Evolutionary conservation across 129 eudicot genomes (phyloP).

Genomic region (Solidago caesia): DNA sequence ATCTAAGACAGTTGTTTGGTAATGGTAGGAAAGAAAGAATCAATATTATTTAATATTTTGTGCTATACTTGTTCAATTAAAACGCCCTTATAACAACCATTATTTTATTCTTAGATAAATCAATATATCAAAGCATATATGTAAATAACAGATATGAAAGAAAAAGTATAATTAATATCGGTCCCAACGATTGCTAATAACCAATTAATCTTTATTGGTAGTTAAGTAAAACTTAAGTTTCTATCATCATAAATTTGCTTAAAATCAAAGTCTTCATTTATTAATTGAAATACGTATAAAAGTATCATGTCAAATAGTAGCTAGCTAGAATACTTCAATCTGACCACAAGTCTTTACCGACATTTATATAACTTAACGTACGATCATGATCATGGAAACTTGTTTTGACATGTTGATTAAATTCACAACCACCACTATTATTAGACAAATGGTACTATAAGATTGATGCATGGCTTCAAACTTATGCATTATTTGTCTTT

Average conservation of each 20-base stretch:
- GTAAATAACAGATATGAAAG: not conserved
- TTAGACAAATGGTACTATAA: not conserved
- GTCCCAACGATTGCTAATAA: not conserved
- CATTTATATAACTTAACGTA: constrained; percentile 16
- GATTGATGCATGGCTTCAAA: not conserved
- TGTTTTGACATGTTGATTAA: constrained; percentile 16
- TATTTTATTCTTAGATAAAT: not conserved
- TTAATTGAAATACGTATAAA: constrained; percentile 6
- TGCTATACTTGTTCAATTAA: not conserved
- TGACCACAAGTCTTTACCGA: constrained; percentile 23
- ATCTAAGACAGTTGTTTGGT: constrained; percentile 14
- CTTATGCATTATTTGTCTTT: constrained; percentile 13
- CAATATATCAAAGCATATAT: not conserved
- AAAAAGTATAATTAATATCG: not conserved
- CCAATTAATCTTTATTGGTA: not conserved
- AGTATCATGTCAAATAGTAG: not conserved
- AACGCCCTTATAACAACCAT: not conserved
- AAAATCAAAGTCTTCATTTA: constrained; percentile 28
- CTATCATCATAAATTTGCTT: constrained; percentile 35
- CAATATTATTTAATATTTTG: not conserved
- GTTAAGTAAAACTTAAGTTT: constrained; percentile 23
- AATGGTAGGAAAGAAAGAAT: constrained; percentile 7
- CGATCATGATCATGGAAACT: constrained; percentile 15
- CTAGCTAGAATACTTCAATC: constrained; percentile 12
- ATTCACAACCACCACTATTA: constrained; percentile 5